phyloP scores from a whole-genome alignment of 75 land plant genomes.

The Larix kaempferi region DNA sequence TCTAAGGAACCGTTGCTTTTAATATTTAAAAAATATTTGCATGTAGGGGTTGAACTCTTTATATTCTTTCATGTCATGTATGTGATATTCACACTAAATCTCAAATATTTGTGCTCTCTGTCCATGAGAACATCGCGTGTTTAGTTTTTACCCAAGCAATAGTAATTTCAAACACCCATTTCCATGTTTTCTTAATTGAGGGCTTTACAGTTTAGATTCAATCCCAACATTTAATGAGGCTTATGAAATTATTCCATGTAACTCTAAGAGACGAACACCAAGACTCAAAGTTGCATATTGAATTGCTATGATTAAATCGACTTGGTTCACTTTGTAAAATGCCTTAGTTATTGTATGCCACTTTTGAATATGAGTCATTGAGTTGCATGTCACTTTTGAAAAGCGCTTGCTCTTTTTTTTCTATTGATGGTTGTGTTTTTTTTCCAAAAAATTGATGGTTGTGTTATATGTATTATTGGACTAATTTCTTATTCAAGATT shows the following conservation, averaged over 20 bases:
- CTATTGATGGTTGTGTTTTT: too few species aligned
- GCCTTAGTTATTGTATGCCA: neutral
- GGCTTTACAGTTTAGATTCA: neutral
- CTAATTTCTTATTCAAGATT: neutral
- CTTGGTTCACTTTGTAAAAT: neutral
- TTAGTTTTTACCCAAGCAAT: constrained; percentile 91
- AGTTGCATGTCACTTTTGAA: too few species aligned
- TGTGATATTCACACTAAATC: constrained; percentile 99
- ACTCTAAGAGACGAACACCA: neutral
- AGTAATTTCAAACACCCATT: constrained; percentile 33
- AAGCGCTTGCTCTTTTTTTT: too few species aligned
- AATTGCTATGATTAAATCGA: neutral
- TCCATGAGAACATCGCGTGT: constrained; percentile 98
- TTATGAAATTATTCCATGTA: neutral
- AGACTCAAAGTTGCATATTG: neutral
- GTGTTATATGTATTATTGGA: neutral
- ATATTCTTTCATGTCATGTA: constrained; percentile 62
- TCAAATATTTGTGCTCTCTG: constrained; percentile 85
- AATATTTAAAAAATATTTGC: neutral
- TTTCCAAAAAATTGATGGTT: too few species aligned
- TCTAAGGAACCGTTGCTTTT: neutral
- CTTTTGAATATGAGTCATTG: too few species aligned
- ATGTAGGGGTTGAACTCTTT: neutral
- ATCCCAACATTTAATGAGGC: neutral
- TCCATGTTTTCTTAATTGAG: neutral